phyloP scores from a whole-genome alignment of 2,329 filamentous ascomycete genomes.

The Verticillium albo-atrum region DNA sequence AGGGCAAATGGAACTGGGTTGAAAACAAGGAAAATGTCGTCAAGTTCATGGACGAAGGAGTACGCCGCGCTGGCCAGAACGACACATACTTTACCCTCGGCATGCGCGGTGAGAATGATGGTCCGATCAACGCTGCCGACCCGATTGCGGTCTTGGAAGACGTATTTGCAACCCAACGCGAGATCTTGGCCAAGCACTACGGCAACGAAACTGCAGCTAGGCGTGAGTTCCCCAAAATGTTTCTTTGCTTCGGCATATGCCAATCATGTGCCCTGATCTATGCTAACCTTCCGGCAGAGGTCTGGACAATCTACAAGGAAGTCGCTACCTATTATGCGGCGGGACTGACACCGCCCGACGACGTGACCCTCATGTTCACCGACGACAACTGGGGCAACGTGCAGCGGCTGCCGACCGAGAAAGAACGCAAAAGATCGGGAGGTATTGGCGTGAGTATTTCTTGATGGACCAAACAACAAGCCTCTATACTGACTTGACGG shows the following conservation, averaged over 20 bases:
- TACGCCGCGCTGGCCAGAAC: slow-evolving; percentile 43
- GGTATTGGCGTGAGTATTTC: slow-evolving; percentile 44
- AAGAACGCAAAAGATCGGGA: slow-evolving; percentile 49
- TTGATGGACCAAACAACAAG: no score
- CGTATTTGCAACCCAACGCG: slow-evolving; percentile 54
- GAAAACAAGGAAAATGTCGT: slow-evolving; percentile 61
- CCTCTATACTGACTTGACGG: background rate
- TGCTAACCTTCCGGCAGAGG: slow-evolving; percentile 56
- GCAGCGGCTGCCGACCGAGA: slow-evolving; percentile 46
- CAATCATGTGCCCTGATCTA: no score
- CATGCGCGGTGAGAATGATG: slow-evolving; percentile 66
- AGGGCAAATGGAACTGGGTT: slow-evolving; percentile 61
- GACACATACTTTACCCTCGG: slow-evolving; percentile 61
- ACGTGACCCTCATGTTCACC: slow-evolving; percentile 55
- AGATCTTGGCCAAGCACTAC: slow-evolving; percentile 54
- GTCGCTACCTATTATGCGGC: slow-evolving; percentile 55
- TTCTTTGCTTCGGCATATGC: no score
- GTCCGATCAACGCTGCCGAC: slow-evolving; percentile 47
- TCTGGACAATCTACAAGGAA: slow-evolving; percentile 61
- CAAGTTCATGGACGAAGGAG: slow-evolving; percentile 58
- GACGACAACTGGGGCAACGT: slow-evolving; percentile 60
- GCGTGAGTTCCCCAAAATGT: slow-evolving; percentile 55
- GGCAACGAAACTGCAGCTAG: slow-evolving; percentile 47
- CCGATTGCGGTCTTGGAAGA: slow-evolving; percentile 51
- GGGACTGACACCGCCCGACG: slow-evolving; percentile 48